Conservation (phyloP, 768 basidiomycete species). For the Lactarius evosmus region DNA sequence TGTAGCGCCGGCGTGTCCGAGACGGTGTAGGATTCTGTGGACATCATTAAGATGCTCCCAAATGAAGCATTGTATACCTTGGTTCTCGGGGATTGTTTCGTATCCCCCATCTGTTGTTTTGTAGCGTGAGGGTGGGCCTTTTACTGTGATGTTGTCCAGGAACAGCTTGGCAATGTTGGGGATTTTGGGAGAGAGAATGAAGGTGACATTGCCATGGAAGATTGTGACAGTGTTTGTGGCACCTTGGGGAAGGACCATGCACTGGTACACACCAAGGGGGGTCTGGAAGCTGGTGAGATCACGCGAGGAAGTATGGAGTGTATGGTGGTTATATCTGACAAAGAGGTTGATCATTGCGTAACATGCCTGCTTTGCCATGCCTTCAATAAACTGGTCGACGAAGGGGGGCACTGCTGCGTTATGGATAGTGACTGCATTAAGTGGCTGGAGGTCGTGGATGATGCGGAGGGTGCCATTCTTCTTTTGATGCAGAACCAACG, state of each 20-base stretch:
- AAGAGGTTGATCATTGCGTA: background rate
- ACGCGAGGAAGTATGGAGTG: background rate
- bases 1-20: background rate
- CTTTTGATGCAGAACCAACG: background rate
- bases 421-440: conserved; percentile 30
- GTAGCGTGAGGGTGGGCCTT: no score
- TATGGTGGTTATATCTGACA: background rate
- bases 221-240: background rate
- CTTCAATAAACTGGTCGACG: conserved; percentile 30
- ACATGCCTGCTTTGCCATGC: conserved; percentile 30
- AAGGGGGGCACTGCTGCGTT: conserved; percentile 27
- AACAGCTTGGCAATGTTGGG: no score
- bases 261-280: background rate
- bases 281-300: conserved; percentile 1
- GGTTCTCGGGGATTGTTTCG: background rate
- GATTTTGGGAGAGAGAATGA: background rate
- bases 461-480: conserved; percentile 29
- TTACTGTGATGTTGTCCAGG: no score
- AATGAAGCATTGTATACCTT: background rate
- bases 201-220: background rate
- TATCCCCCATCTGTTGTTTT: no score
- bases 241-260: background rate
- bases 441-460: conserved; percentile 30
- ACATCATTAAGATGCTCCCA: no score
- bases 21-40: background rate